Percentiles rank a stretch among this genome's conserved stretches.
Evolutionary conservation across 768 basidiomycete genomes (phyloP).

Genomic region (Trametes meyenii): DNA sequence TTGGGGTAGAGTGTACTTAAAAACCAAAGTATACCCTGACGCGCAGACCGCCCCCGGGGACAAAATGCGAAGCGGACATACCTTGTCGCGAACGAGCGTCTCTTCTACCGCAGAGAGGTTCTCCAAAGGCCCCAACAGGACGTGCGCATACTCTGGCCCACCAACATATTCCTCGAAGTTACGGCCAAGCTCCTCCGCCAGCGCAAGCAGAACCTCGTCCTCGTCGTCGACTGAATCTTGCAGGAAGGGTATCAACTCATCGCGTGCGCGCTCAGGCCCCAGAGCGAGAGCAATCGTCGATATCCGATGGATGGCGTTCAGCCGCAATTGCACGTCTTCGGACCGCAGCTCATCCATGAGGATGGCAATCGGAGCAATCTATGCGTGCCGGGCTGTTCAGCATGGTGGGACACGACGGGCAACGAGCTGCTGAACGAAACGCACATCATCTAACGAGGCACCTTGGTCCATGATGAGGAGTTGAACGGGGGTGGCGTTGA

Average conservation of each 20-base stretch:
- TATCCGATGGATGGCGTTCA: slow-evolving; percentile 96
- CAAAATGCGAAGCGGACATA: slow-evolving; percentile 34
- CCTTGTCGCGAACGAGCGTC: slow-evolving; percentile 97
- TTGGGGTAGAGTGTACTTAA: no score
- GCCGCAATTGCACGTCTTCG: slow-evolving; percentile 93
- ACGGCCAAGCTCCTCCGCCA: slow-evolving; percentile 93
- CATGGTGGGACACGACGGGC: neutral
- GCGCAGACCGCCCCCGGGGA: neutral
- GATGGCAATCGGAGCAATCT: slow-evolving; percentile 95
- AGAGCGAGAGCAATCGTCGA: slow-evolving; percentile 97
- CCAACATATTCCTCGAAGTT: slow-evolving; percentile 95
- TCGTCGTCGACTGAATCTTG: slow-evolving; percentile 99
- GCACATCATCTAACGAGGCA: slow-evolving; percentile 69
- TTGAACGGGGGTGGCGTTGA: neutral
- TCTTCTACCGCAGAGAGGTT: slow-evolving; percentile 97
- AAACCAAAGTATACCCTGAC: no score
- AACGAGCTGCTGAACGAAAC: slow-evolving; percentile 28
- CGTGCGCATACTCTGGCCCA: slow-evolving; percentile 83
- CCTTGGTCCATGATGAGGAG: slow-evolving; percentile 61
- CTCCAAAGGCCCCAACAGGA: slow-evolving; percentile 89
- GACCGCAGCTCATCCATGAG: slow-evolving; percentile 98
- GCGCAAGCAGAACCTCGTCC: slow-evolving; percentile 93
- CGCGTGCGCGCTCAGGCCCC: slow-evolving; percentile 91
- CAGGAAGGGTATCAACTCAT: slow-evolving; percentile 95
- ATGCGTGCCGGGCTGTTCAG: slow-evolving; percentile 1